These are phyloP conservation scores for Emmonsia crescens DNA, from an alignment of 2,329 filamentous ascomycete species.

Conservation along the genomic window DNA sequence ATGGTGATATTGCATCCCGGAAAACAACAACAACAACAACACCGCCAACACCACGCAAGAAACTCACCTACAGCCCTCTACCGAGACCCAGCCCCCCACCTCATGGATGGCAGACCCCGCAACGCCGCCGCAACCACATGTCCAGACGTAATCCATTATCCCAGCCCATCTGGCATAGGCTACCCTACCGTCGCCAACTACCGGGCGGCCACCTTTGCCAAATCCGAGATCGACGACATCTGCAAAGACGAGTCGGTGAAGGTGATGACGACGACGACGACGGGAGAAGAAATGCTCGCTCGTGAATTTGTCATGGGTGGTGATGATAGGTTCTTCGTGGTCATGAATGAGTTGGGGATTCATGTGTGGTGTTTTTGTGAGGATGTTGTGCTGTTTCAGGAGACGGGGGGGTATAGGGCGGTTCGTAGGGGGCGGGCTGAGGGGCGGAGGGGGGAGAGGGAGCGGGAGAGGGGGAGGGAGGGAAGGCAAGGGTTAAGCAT, in stretches of 20 bases:
- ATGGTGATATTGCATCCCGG: background rate
- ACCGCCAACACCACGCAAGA: background rate
- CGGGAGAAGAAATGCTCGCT: too few relatives aligned
- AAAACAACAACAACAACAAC: background rate
- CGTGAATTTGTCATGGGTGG: conserved; percentile 6
- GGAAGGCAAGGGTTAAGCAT: background rate
- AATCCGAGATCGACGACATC: background rate
- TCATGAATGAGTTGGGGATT: conserved; percentile 11
- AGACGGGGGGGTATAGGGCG: background rate
- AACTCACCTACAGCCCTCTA: background rate
- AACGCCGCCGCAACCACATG: background rate
- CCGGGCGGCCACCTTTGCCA: background rate
- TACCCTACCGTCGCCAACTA: background rate
- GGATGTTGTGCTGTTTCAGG: conserved; percentile 1
- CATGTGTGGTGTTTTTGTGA: conserved; percentile 20
- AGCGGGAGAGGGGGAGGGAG: conserved; percentile 8
- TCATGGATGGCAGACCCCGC: too few relatives aligned
- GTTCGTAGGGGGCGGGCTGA: background rate
- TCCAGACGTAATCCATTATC: background rate
- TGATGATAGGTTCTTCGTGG: conserved; percentile 14
- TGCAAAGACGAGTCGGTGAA: background rate
- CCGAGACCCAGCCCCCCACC: background rate
- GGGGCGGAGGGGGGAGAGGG: conserved; percentile 11
- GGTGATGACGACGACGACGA: too few relatives aligned
- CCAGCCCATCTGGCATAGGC: background rate